Percentiles rank a stretch among this genome's conserved stretches.
Conservation (phyloP, 805 yeast species). For the Teunomyces stri region DNA sequence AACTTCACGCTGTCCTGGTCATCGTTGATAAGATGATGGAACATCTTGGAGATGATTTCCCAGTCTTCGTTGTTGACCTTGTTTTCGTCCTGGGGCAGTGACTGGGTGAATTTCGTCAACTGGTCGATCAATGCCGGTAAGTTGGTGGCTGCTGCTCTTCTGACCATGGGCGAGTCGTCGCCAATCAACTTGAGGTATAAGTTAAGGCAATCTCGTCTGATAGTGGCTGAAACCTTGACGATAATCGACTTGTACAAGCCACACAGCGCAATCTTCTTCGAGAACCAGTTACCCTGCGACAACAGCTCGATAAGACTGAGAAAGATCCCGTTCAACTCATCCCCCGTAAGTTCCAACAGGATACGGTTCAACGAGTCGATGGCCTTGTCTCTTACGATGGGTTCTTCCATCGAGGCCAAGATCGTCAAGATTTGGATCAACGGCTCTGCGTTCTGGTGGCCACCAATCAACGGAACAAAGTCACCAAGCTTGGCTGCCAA, state of each 20-base stretch:
- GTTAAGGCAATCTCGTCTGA: constrained; percentile 61
- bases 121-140: constrained; percentile 72
- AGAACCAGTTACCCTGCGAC: constrained; percentile 91
- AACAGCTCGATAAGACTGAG: constrained; percentile 75
- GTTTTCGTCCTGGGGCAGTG: constrained; percentile 34
- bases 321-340: constrained; percentile 64
- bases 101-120: constrained; percentile 41
- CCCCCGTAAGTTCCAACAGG: constrained; percentile 57
- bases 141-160: constrained; percentile 87
- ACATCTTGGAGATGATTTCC: constrained; percentile 80
- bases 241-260: constrained; percentile 78
- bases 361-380: constrained; percentile 78
- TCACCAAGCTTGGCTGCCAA: constrained; percentile 87
- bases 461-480: constrained; percentile 89
- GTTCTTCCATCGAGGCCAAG: constrained; percentile 91
- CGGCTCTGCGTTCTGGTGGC: constrained; percentile 53
- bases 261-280: constrained; percentile 85
- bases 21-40: constrained; percentile 72
- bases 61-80: constrained; percentile 60
- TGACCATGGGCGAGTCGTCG: constrained; percentile 97
- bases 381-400: constrained; percentile 92
- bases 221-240: constrained; percentile 51
- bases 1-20: constrained; percentile 94
- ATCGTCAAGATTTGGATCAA: constrained; percentile 67
- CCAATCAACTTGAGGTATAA: constrained; percentile 68